Evolutionary conservation across 148 eudicot species (phyloP).

Genomic region (Rhododendron mucronatum): DNA sequence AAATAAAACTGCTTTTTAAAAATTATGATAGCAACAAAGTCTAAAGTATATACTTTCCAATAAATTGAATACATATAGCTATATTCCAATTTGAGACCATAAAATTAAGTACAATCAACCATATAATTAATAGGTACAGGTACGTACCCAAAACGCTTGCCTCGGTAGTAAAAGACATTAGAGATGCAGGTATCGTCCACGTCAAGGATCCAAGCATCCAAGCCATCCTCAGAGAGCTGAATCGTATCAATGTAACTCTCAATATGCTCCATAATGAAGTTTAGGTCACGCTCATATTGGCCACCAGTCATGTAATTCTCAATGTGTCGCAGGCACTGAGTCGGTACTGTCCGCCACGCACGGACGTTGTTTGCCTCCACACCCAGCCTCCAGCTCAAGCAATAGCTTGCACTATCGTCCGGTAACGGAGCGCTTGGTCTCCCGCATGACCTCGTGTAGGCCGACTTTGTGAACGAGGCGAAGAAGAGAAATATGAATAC

Average conservation of each 20-base stretch:
- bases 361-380: conserved; percentile 69
- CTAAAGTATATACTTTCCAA: too few relatives aligned
- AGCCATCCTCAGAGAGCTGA: conserved; percentile 33
- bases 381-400: conserved; percentile 79
- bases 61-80: too few relatives aligned
- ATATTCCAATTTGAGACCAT: background rate
- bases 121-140: too few relatives aligned
- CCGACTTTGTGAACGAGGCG: conserved; percentile 19
- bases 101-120: background rate
- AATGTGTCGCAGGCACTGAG: conserved; percentile 49
- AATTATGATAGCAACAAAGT: too few relatives aligned
- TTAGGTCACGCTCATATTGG: conserved; percentile 54
- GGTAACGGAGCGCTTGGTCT: conserved; percentile 4
- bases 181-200: conserved; percentile 84
- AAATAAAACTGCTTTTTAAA: too few relatives aligned
- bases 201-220: conserved; percentile 79
- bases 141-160: conserved; percentile 59
- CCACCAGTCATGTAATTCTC: conserved; percentile 64
- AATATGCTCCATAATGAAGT: conserved; percentile 42
- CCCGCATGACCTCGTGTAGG: background rate
- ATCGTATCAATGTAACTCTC: conserved; percentile 37
- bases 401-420: conserved; percentile 26
- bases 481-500: conserved; percentile 8
- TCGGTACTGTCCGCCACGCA: conserved; percentile 67
- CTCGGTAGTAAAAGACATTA: conserved; percentile 51